phyloP scores from a whole-genome alignment of 495 filamentous ascomycete genomes.

The Hamigera avellanea region DNA sequence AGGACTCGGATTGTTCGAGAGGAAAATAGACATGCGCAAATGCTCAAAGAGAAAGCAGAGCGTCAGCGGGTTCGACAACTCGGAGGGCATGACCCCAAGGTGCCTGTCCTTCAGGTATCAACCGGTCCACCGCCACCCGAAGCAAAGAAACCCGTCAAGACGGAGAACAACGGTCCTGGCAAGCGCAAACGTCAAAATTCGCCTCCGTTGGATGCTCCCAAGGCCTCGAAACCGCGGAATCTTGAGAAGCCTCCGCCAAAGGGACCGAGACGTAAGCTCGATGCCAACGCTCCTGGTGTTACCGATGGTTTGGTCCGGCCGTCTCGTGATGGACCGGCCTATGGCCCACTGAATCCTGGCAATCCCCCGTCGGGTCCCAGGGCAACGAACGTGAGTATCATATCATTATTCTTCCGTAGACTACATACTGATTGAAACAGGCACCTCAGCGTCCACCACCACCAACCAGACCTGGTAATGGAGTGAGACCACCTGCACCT shows the following conservation, averaged over 20 bases:
- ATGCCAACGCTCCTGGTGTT: constrained; percentile 14
- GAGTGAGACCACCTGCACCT: constrained; percentile 20
- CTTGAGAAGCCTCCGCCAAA: constrained; percentile 7
- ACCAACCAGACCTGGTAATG: constrained; percentile 8
- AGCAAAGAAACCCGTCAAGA: constrained; percentile 2
- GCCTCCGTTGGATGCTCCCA: constrained; percentile 14
- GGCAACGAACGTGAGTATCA: constrained; percentile 12
- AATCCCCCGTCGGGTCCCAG: constrained; percentile 7
- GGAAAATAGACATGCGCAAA: constrained; percentile 20
- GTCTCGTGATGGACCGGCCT: constrained; percentile 25
- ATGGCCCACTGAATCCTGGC: constrained; percentile 6
- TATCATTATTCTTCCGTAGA: not conserved
- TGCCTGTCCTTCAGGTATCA: constrained; percentile 32
- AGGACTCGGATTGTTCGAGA: constrained; percentile 18
- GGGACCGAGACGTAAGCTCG: constrained; percentile 13
- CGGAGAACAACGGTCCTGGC: constrained; percentile 9
- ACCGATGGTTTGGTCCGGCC: constrained; percentile 26
- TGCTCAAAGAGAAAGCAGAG: constrained; percentile 22
- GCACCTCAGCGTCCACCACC: constrained; percentile 7
- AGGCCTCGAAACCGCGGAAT: not conserved
- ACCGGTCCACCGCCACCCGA: constrained; percentile 5
- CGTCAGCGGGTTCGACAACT: constrained; percentile 30
- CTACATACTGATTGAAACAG: constrained; percentile 6
- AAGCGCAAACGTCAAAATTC: constrained; percentile 36
- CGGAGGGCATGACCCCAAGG: constrained; percentile 33